Evolutionary conservation across 2,329 filamentous ascomycete species (phyloP).

Genomic region (Fusarium sp.): DNA sequence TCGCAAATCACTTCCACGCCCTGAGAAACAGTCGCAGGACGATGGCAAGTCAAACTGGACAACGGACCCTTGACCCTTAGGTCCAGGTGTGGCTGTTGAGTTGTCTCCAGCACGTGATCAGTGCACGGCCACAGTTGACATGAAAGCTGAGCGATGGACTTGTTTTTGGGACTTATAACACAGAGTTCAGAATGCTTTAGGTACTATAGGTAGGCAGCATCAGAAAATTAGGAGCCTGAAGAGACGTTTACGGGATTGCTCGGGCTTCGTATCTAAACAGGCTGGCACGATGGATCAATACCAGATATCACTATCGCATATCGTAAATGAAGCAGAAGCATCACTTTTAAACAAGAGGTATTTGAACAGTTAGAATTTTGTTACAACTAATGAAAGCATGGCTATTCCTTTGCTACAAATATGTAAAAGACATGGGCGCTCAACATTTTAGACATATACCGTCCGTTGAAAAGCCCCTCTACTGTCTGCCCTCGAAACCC

Average conservation of each 20-base stretch:
- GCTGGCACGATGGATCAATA: background rate
- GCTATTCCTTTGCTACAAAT: conserved; percentile 39
- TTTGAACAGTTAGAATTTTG: conserved; percentile 42
- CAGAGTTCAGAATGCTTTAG: background rate
- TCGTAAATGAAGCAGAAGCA: background rate
- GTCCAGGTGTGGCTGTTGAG: conserved; percentile 20
- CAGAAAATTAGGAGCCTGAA: background rate
- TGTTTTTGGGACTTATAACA: background rate
- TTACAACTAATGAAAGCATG: conserved; percentile 44
- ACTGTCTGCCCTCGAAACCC: conserved; percentile 39
- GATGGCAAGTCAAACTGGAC: conserved; percentile 36
- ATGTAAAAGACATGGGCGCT: conserved; percentile 37
- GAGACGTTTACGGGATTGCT: background rate
- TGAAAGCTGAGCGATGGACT: background rate
- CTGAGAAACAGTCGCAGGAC: conserved; percentile 20
- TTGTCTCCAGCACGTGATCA: conserved; percentile 39
- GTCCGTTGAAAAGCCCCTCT: conserved; percentile 35
- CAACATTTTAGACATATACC: conserved; percentile 31
- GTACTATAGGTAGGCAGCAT: background rate
- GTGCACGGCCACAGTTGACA: conserved; percentile 8
- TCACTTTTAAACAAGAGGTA: background rate
- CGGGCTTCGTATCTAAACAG: background rate
- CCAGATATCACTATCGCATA: background rate
- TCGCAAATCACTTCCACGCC: conserved; percentile 24
- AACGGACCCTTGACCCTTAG: conserved; percentile 20